Base-by-base conservation (phyloP, 257 asterid species). In the Galeopsis tetrahit region DNA sequence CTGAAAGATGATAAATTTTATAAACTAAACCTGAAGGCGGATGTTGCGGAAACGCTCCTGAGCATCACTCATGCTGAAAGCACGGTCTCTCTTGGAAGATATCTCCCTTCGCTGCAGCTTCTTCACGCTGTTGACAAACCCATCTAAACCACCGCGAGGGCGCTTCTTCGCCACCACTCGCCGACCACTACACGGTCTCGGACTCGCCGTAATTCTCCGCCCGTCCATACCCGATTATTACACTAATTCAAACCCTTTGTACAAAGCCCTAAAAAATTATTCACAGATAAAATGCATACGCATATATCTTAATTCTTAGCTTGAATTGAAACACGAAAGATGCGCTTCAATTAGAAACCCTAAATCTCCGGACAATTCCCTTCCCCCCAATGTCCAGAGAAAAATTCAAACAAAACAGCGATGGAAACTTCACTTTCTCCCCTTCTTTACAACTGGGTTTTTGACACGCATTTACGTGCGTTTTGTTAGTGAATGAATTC, bases 21-120 rank as follows among this genome's bases (percentile, higher is more conserved):
- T 31, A 31, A 71, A 79, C 68, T 46, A 14, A 73, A 94, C 99
- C 98, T 89, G 97, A 77, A 94, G 85, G 14, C 84, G 86, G 63
- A 94, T 94, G 83, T 94, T 92, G 38, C 99, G 92, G 76, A 94
- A 94, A 10, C 98, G 86, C 73, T 94, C 99, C 51, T 91, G 97
- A 42, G 97, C 95, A 75, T 94, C 97, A 69, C 95, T 91, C 96
- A 88, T 94, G 72, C 93, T 84, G 81, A 94, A 94, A 66, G 96
- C 82, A 46, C 96, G 91, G 75, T 88, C 90, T 1, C 96, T 88
- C 90, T 82, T 88, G 17, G 99, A 91, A 0, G 92, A 90, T 83
- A 94, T 89, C 90, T 94, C 99, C 83, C 98, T 85, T 67, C 95
- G 77, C 77, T 91, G 98, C 48, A 94, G 96, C 91, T 94, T 94